A percentile compares a stretch with the other conserved stretches of the same genome.
phyloP scores from a whole-genome alignment of 192 early-diverging fungal species.

The Backusella australiensis region DNA sequence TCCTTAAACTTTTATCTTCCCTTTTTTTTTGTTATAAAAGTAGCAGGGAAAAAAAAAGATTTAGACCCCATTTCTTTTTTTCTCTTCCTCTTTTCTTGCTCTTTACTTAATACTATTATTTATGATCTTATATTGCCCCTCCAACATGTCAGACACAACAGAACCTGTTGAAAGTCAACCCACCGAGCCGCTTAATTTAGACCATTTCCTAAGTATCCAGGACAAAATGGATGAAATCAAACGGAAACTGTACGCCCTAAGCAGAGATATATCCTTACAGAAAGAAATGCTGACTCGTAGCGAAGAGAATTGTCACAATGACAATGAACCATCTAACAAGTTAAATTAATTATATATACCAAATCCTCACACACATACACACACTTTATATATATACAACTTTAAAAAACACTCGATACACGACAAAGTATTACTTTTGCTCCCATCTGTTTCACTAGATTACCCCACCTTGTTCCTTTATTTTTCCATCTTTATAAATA shows the following conservation, averaged over 20 bases:
- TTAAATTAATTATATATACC: constrained; percentile 1
- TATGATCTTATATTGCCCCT: background rate
- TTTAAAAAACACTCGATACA: background rate
- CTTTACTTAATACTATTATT: background rate
- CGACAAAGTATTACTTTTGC: background rate
- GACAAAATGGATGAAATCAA: constrained; percentile 6
- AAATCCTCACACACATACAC: background rate
- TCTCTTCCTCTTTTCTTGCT: background rate
- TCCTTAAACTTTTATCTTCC: background rate
- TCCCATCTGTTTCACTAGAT: background rate
- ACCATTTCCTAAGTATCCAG: background rate
- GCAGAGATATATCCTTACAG: background rate
- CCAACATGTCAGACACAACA: constrained; percentile 6
- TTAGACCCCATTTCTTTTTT: background rate
- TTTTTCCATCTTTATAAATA: background rate
- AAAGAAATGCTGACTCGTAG: background rate
- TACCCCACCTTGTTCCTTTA: background rate
- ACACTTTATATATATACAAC: background rate
- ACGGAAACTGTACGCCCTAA: background rate
- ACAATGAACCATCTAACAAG: background rate
- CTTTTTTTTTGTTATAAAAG: background rate
- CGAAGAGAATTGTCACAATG: background rate
- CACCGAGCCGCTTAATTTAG: background rate
- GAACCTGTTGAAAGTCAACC: constrained; percentile 4
- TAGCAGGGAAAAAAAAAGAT: background rate